A percentile compares a stretch with the other conserved stretches of the same genome.
Evolutionary conservation across 2,329 filamentous ascomycete species (phyloP).

Genomic region (Pseudohalonectria lignicola): DNA sequence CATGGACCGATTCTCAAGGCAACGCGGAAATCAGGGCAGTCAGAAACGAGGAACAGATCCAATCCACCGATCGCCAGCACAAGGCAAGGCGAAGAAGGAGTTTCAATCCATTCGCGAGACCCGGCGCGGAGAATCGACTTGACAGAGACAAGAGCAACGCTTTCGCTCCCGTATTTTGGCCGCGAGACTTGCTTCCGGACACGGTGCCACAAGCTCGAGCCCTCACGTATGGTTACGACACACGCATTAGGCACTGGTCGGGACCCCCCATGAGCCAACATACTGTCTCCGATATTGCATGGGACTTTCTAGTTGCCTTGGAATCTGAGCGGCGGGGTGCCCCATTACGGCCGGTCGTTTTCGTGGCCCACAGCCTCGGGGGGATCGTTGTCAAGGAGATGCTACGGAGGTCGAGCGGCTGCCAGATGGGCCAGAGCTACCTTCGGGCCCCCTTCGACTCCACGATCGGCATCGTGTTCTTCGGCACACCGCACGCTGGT

Average conservation of each 20-base stretch:
- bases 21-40: no score
- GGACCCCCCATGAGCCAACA: conserved; percentile 12
- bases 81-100: no score
- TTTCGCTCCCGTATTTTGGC: conserved; percentile 13
- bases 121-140: no score
- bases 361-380: conserved; percentile 20
- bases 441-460: conserved; percentile 8
- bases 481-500: conserved; percentile 20
- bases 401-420: conserved; percentile 5
- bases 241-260: conserved; percentile 13
- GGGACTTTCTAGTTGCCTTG: conserved; percentile 18
- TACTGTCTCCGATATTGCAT: conserved; percentile 19
- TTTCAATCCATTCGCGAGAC: no score
- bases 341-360: conserved; percentile 14
- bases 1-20: neutral
- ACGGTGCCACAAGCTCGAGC: conserved; percentile 12
- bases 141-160: no score
- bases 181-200: conserved; percentile 11
- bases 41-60: no score
- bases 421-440: neutral
- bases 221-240: conserved; percentile 18
- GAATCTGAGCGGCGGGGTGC: conserved; percentile 13
- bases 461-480: conserved; percentile 17
- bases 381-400: conserved; percentile 19
- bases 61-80: no score